Evolutionary conservation across 805 yeast genomes (phyloP).

Genomic region (Yamadazyma phyllophila): DNA sequence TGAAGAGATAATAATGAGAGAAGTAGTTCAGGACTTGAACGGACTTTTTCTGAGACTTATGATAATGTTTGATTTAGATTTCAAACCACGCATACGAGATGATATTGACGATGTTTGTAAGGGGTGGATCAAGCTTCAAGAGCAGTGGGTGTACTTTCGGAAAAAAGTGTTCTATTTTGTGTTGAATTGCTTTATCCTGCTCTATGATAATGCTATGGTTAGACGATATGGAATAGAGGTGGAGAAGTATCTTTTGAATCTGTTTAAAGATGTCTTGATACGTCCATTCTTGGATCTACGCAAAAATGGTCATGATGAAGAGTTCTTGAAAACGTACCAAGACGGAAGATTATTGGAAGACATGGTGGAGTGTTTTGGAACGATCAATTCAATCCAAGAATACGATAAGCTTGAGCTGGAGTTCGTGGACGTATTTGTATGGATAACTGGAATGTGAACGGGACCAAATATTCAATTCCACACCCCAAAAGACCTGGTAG

Average conservation of each 20-base stretch:
- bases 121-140: slow-evolving; percentile 22
- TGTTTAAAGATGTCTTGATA: slow-evolving; percentile 28
- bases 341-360: slow-evolving; percentile 11
- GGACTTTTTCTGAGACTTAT: slow-evolving; percentile 25
- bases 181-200: slow-evolving; percentile 24
- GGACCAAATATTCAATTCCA: not conserved
- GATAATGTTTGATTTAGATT: slow-evolving; percentile 22
- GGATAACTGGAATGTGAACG: slow-evolving; percentile 17
- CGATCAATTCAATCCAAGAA: slow-evolving; percentile 9
- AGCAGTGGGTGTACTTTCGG: slow-evolving; percentile 30
- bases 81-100: slow-evolving; percentile 3
- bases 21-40: slow-evolving; percentile 27
- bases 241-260: slow-evolving; percentile 24
- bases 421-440: slow-evolving; percentile 19
- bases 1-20: slow-evolving; percentile 26
- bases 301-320: slow-evolving; percentile 5
- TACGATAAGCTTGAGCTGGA: slow-evolving; percentile 13
- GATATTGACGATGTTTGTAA: slow-evolving; percentile 6
- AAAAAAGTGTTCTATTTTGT: slow-evolving; percentile 23
- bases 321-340: slow-evolving; percentile 9
- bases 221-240: slow-evolving; percentile 20
- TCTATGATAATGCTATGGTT: slow-evolving; percentile 17
- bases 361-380: slow-evolving; percentile 16
- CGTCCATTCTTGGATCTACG: slow-evolving; percentile 24
- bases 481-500: not conserved